A percentile compares a stretch with the other conserved stretches of the same genome.
Evolutionary conservation across 805 yeast species (phyloP).

Genomic region (Candida pini): DNA sequence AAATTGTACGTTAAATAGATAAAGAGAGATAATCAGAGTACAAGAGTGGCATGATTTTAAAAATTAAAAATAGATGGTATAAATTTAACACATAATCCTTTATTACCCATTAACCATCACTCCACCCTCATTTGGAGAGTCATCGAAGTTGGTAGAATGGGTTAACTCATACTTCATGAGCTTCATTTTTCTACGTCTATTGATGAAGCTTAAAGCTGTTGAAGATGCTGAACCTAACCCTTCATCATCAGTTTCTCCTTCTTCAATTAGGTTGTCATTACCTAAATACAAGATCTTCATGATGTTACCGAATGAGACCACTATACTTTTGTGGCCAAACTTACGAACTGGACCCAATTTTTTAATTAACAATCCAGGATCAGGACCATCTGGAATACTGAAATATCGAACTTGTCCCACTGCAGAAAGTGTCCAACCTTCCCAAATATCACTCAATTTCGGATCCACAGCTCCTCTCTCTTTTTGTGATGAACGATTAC

Average conservation of each 20-base stretch:
- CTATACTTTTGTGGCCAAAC: slow-evolving; percentile 74
- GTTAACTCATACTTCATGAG: slow-evolving; percentile 31
- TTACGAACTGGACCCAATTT: slow-evolving; percentile 56
- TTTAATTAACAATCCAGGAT: slow-evolving; percentile 44
- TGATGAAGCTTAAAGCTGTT: slow-evolving; percentile 29
- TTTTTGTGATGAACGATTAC: slow-evolving; percentile 5
- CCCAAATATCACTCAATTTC: slow-evolving; percentile 52
- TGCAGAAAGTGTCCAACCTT: slow-evolving; percentile 75
- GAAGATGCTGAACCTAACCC: slow-evolving; percentile 28
- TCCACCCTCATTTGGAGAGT: slow-evolving; percentile 7
- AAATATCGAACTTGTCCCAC: slow-evolving; percentile 57
- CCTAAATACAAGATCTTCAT: slow-evolving; percentile 74
- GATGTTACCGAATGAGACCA: slow-evolving; percentile 67
- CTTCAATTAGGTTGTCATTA: slow-evolving; percentile 63
- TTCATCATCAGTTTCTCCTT: slow-evolving; percentile 44
- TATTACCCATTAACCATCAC: too few species aligned
- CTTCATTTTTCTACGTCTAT: slow-evolving; percentile 30
- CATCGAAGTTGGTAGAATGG: slow-evolving; percentile 32
- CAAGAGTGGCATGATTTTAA: too few species aligned
- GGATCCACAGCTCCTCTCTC: slow-evolving; percentile 13
- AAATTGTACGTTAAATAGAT: too few species aligned
- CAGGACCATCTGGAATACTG: slow-evolving; percentile 46
- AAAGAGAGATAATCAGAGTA: too few species aligned
- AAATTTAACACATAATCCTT: too few species aligned
- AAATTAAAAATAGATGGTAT: too few species aligned